Conservation (phyloP, 2,329 filamentous ascomycete genomes). For the Pestalotiopsis sp. region DNA sequence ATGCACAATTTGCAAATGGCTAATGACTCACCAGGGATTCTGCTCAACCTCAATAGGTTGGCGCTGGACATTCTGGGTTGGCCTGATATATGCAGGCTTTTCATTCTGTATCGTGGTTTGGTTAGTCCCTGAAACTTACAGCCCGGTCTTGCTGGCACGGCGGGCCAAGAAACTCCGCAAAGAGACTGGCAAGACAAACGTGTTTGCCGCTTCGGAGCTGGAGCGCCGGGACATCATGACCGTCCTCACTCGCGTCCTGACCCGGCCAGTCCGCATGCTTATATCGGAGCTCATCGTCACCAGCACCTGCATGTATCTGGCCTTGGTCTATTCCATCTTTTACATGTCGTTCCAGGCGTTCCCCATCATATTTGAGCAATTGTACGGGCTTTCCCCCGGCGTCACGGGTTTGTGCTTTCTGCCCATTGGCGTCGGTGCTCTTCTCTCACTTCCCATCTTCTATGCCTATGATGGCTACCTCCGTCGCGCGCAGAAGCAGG, state of each 20-base stretch:
- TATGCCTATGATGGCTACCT: conserved; percentile 67
- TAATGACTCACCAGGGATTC: neutral
- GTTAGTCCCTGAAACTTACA: conserved; percentile 64
- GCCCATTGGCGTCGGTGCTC: conserved; percentile 66
- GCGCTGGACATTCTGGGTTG: conserved; percentile 75
- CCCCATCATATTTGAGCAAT: conserved; percentile 66
- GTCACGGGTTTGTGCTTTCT: conserved; percentile 70
- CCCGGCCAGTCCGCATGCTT: conserved; percentile 73
- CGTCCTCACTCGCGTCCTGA: conserved; percentile 70
- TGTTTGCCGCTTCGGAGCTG: conserved; percentile 65
- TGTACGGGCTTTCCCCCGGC: conserved; percentile 67
- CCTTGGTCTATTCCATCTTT: conserved; percentile 68
- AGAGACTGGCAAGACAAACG: conserved; percentile 47
- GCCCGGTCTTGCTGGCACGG: conserved; percentile 57
- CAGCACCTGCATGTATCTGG: conserved; percentile 70
- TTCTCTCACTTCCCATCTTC: conserved; percentile 63
- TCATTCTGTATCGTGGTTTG: conserved; percentile 64
- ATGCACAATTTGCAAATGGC: neutral
- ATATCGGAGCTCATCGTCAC: conserved; percentile 73
- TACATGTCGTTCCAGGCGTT: conserved; percentile 80
- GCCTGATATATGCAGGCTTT: conserved; percentile 66
- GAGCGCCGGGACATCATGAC: conserved; percentile 60
- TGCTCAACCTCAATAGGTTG: conserved; percentile 53
- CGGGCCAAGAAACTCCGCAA: conserved; percentile 61
- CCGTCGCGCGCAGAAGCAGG: conserved; percentile 48